Evolutionary conservation across 164 flowering plant genomes (phyloP), one percentile per base, ranked within the genome.

Genomic region (Pachysandra terminalis): DNA sequence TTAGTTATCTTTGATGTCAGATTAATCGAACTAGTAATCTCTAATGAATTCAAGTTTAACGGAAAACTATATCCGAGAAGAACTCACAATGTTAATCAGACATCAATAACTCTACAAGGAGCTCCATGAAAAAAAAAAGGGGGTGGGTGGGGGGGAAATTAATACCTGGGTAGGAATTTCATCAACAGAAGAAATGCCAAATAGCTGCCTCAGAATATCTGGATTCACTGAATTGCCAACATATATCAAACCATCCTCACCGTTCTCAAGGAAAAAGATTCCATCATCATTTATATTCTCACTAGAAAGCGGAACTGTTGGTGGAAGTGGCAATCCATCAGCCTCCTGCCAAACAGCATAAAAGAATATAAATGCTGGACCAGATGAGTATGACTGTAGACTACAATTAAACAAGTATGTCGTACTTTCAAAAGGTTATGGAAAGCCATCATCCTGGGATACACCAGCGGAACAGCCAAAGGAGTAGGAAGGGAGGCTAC

Each of bases 261-360:
- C 99, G 78, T 84, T 95, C 81, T 95, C 99, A 23, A 95, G 87
- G 77, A 95, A 90, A 79, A 85, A 95, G 15, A 95, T 81, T 63
- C 99, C 98, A 1, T 89, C 83, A 27, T 92, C 97, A 68, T 76
- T 80, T 41, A 92, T 69, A 73, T 92, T 91, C 73, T 95, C 99
- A 79, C 97, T 92, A 19, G 94, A 89, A 65, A 90, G 96, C n/a
- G 98, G 93, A 73, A 89, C 62, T 51, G 81, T 5, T 15, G 82
- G 72, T 53, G 95, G 94, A 70, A 85, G 63, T 64, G 81, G 24
- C 51, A 89, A 78, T 57, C 75, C 86, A 67, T 85, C 89, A 12
- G 41, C 79, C 22, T 89, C 93, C 98, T 94, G 85, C 63, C 28
- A 64, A 62, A 32, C 37, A 32, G 37, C 37, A 32, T 32, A 3